Base-by-base conservation (phyloP, 1,284 basidiomycete species). In the Ceraceosorus guamensis region DNA sequence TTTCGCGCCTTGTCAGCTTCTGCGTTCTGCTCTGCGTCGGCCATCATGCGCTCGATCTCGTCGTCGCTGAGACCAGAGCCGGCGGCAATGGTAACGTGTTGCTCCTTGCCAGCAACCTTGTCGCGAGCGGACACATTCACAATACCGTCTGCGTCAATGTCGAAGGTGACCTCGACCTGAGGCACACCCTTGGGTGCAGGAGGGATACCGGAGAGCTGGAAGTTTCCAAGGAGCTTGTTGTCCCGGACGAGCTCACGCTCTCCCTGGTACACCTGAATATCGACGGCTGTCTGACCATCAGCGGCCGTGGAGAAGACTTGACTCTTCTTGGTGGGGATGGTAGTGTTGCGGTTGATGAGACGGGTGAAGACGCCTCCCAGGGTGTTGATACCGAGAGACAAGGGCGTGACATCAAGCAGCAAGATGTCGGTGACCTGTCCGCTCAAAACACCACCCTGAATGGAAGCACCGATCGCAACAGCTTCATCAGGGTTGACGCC, bases 191-290 rank as follows among this genome's bases (percentile, higher is more conserved):
- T 95, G 65, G 92, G 90, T 13, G 92, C 93, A 44, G 93, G 93
- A 46, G 93, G 93, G 63, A 98, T 91, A 56, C 93, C 92, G 61
- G 91, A 88, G 61, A 98, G 87, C 82, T 96, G 92, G 86, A 98
- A 98, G 82, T 96, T 95, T 66, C 93, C 95, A 65, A 98, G 87
- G n/a, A 97, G 80, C 81, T 97, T 97, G 87, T 98, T 97, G 82
- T 98, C 92, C 54, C 88, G 83, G 55, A 91, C 89, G 67, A 97
- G 85, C 79, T 96, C 91, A 82, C 93, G 91, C 82, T 97, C 95
- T 76, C 93, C 93, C 80, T 97, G 91, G 83, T 85, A 96, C 71
- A 96, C 89, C 84, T 95, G 76, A 73, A 79, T 64, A 87, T 93
- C 81, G 93, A 95, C 71, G 43, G 63, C 90, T 86, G 68, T 95